phyloP scores from a whole-genome alignment of 2,329 filamentous ascomycete species.

The Diaporthe caulivora region DNA sequence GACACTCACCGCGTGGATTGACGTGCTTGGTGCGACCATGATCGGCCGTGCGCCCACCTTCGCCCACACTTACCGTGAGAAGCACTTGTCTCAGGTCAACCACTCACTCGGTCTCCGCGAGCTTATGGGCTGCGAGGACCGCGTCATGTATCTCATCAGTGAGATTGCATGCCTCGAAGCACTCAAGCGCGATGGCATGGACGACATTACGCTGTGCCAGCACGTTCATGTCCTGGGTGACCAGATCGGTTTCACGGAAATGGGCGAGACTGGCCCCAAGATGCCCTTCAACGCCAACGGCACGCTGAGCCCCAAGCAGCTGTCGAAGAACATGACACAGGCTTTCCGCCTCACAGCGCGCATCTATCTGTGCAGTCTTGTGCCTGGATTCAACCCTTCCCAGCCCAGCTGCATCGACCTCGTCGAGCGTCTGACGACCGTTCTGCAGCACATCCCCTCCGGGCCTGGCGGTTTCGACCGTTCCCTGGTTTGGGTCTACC shows the following conservation, averaged over 20 bases:
- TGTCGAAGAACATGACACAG: conserved; percentile 88
- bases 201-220: conserved; percentile 86
- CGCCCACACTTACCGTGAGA: conserved; percentile 94
- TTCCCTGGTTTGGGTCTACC: conserved; percentile 91
- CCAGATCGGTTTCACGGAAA: conserved; percentile 87
- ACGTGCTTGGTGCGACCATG: conserved; percentile 96
- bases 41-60: conserved; percentile 87
- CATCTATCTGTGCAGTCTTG: conserved; percentile 96
- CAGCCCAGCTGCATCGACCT: conserved; percentile 82
- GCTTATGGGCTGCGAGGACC: conserved; percentile 97
- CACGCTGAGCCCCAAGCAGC: conserved; percentile 82
- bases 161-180: conserved; percentile 97
- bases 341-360: conserved; percentile 93
- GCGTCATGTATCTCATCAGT: conserved; percentile 97
- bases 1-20: conserved; percentile 94
- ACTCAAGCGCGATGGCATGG: conserved; percentile 84
- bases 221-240: conserved; percentile 90
- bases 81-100: conserved; percentile 79
- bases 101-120: conserved; percentile 81
- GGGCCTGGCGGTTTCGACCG: conserved; percentile 89
- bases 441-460: conserved; percentile 84
- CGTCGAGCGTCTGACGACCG: conserved; percentile 80
- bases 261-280: conserved; percentile 68
- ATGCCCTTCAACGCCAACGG: conserved; percentile 77
- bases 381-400: conserved; percentile 85